Conservation (phyloP, 2,329 filamentous ascomycete genomes). For the Ascochyta rabiei region DNA sequence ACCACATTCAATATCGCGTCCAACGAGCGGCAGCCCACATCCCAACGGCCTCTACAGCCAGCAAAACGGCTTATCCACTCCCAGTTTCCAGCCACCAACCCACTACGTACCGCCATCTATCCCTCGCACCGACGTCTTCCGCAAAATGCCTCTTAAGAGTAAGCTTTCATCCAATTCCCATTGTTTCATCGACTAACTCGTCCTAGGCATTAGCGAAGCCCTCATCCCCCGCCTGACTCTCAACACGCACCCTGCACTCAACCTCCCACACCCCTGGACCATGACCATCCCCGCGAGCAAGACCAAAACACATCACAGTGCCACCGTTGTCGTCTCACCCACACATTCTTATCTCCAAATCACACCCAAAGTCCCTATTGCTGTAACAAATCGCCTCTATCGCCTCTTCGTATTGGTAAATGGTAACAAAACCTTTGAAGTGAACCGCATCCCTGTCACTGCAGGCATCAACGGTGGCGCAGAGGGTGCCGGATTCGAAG, state of each 20-base stretch:
- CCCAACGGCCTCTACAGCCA: conserved; percentile 42
- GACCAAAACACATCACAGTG: conserved; percentile 71
- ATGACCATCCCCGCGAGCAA: conserved; percentile 70
- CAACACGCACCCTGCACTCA: conserved; percentile 70
- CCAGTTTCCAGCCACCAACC: conserved; percentile 40
- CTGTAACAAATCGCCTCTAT: conserved; percentile 71
- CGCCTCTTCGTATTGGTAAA: conserved; percentile 78
- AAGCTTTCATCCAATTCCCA: conserved; percentile 24
- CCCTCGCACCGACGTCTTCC: conserved; percentile 40
- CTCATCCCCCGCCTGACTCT: conserved; percentile 71
- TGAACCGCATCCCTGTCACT: conserved; percentile 59
- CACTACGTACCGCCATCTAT: conserved; percentile 40
- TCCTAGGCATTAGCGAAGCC: conserved; percentile 57
- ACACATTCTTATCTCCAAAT: conserved; percentile 75
- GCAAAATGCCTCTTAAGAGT: conserved; percentile 54
- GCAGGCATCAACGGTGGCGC: conserved; percentile 41
- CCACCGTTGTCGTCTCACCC: conserved; percentile 72
- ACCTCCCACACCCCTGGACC: conserved; percentile 65
- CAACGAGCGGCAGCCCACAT: conserved; percentile 51
- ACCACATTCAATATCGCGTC: conserved; percentile 43
- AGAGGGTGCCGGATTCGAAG: conserved; percentile 32
- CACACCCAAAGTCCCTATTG: conserved; percentile 67
- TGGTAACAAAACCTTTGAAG: conserved; percentile 65
- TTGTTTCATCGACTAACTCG: conserved; percentile 24
- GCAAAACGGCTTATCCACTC: conserved; percentile 30